A percentile compares a stretch with the other conserved stretches of the same genome.
Evolutionary conservation across 2,329 filamentous ascomycete genomes (phyloP).

Genomic region (Fusarium tupiense): DNA sequence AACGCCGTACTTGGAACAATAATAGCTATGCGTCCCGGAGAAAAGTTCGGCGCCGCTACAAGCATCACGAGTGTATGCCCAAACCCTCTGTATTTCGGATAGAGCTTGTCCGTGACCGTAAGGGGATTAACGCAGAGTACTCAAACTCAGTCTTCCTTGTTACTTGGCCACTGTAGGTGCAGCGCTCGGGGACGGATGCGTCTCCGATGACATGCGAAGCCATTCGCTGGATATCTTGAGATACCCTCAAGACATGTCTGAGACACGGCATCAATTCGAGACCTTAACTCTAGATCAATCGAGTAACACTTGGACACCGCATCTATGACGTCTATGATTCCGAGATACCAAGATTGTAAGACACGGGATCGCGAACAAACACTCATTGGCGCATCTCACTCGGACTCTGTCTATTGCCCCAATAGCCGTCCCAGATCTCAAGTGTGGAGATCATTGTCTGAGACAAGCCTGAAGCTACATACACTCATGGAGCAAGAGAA

Average conservation of each 20-base stretch:
- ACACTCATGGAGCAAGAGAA: neutral
- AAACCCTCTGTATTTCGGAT: neutral
- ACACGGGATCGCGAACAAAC: neutral
- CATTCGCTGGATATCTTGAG: neutral
- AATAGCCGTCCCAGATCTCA: neutral
- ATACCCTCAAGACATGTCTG: neutral
- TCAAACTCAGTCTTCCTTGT: rapidly evolving
- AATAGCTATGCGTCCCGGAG: neutral
- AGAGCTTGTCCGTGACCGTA: neutral
- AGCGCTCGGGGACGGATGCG: rapidly evolving
- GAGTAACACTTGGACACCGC: rapidly evolving
- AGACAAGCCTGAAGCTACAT: neutral
- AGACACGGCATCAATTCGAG: neutral
- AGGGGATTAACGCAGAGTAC: neutral
- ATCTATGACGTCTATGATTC: neutral
- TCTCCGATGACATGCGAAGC: neutral
- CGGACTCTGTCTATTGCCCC: neutral
- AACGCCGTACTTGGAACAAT: neutral
- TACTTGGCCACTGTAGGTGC: rapidly evolving
- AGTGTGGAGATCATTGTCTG: neutral
- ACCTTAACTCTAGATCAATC: too few relatives aligned
- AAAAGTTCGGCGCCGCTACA: neutral
- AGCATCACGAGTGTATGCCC: neutral
- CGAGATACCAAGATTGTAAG: neutral
- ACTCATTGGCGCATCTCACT: neutral